These are phyloP conservation scores for Backusella tuberculispora DNA, from an alignment of 192 early-diverging fungal genomes.

Conservation along the genomic window DNA sequence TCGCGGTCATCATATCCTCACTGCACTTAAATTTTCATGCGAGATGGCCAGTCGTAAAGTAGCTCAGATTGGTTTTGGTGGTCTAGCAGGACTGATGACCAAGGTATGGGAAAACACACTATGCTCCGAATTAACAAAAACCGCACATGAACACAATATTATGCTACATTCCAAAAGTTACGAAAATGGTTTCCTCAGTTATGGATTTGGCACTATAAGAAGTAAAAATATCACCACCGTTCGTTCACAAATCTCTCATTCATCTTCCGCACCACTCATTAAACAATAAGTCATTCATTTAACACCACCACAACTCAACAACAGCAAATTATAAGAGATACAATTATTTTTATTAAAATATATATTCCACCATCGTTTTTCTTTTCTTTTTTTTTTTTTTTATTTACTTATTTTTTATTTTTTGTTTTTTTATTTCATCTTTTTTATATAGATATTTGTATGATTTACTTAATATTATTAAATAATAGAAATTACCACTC, in stretches of 20 bases:
- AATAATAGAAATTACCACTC: background rate
- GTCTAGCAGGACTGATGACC: background rate
- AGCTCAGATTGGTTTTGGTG: constrained; percentile 51
- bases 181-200: constrained; percentile 13
- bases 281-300: background rate
- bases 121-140: constrained; percentile 11
- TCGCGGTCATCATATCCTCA: constrained; percentile 27
- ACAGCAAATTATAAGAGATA: background rate
- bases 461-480: background rate
- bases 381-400: background rate
- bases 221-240: background rate
- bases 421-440: too few relatives aligned
- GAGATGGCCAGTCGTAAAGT: constrained; percentile 54
- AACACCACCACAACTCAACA: background rate
- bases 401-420: too few relatives aligned
- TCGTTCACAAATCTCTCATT: constrained; percentile 17
- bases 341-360: background rate
- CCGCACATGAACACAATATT: background rate
- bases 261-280: constrained; percentile 14
- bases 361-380: background rate
- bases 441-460: constrained; percentile 9
- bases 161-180: constrained; percentile 18
- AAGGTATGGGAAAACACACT: constrained; percentile 17
- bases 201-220: constrained; percentile 7
- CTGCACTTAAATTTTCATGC: constrained; percentile 48